Base-by-base conservation (phyloP, 495 filamentous ascomycete species). In the Aspergillus ostianus region DNA sequence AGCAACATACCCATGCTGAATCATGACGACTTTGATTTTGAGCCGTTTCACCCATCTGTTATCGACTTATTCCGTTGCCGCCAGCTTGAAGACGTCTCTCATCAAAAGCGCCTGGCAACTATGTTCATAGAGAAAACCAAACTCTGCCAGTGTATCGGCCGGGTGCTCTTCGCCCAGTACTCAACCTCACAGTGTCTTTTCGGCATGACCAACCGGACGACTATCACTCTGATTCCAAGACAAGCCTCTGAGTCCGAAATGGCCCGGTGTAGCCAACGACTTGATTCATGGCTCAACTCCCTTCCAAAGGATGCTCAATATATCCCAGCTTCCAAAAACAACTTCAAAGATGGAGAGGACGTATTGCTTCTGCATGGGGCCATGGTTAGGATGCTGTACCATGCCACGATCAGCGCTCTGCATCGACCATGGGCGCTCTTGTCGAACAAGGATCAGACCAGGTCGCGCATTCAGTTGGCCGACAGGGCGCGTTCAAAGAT, bases 81-180 rank as follows among this genome's bases (percentile, higher is more conserved):
- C 19, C 73, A 77, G 53, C 69, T 77, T 4, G 70, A 74, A 51
- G 74, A 80, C 49, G 48, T 65, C 6, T 74, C 70, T n/a, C 74
- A 78, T 36, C 90, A 94, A 69, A 82, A 82, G 44, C 80, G 89
- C 57, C 77, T 95, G 23, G 90, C 90, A 15, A 79, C 84, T 44
- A 88, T 96, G 88, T 96, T 91, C 72, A 90, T 96, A 59, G 87
- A 90, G 56, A 93, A 93, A 67, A 86, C 89, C 3, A 92, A 92
- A 67, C 83, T 96, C 19, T 93, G 89, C 67, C 80, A 91, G 53
- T 88, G 86, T 71, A 89, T 96, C 69, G 88, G 87, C 61, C 82
- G 89, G 61, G 90, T 96, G 59, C 76, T 96, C 15, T 85, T 86
- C 55, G 85, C 88, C 17, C 92, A 95, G 65, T 96, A 96, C 68